These are phyloP conservation scores for Oldenlandia corymbosa DNA, from an alignment of 257 asterid species.

Conservation along the genomic window DNA sequence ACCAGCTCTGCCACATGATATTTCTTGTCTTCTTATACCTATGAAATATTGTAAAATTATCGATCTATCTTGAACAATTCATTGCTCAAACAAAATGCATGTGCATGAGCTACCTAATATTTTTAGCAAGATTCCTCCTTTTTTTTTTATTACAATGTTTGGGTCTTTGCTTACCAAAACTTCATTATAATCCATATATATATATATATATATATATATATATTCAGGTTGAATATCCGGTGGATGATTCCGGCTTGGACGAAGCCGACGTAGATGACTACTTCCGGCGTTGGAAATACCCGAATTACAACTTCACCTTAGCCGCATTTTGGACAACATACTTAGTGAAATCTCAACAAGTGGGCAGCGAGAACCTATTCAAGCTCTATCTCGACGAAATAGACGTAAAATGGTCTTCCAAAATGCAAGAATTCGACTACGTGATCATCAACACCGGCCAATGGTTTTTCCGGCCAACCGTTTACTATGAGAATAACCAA, in stretches of 20 bases:
- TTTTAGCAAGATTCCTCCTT: too few relatives aligned
- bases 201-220: too few relatives aligned
- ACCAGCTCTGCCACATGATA: neutral
- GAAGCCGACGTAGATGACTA: conserved; percentile 27
- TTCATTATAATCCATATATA: too few relatives aligned
- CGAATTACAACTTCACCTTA: conserved; percentile 39
- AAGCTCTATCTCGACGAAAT: conserved; percentile 34
- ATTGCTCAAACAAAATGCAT: neutral
- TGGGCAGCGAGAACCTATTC: conserved; percentile 24
- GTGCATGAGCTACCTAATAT: neutral
- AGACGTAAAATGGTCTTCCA: conserved; percentile 32
- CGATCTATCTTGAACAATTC: neutral
- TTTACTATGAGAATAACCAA: conserved; percentile 28
- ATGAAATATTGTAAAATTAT: neutral
- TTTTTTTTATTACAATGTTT: too few relatives aligned
- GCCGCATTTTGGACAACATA: conserved; percentile 42
- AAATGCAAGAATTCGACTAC: conserved; percentile 32
- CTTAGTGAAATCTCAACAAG: conserved; percentile 28
- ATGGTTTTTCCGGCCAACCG: conserved; percentile 28
- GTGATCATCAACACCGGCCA: conserved; percentile 34
- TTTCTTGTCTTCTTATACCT: neutral
- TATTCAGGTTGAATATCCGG: conserved; percentile 39
- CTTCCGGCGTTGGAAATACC: conserved; percentile 47
- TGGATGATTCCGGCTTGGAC: conserved; percentile 29
- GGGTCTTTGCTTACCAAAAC: too few relatives aligned